Percentiles rank a stretch among this genome's conserved stretches.
phyloP scores from a whole-genome alignment of 208 protist genomes.

The Trypanosomatidae sp. region DNA sequence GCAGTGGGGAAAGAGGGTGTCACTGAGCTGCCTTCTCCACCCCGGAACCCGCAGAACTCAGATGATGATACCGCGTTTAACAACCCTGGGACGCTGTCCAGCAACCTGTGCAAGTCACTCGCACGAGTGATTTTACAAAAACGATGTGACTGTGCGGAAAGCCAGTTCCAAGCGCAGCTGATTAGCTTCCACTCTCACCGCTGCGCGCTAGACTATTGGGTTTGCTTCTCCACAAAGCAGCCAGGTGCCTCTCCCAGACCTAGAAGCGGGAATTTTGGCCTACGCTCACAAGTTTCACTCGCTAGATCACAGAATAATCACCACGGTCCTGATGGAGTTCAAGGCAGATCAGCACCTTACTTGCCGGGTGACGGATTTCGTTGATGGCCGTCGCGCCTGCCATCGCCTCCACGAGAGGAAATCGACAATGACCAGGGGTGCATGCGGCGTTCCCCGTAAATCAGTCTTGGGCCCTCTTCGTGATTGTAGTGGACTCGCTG shows the following conservation, averaged over 20 bases:
- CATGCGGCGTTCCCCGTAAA: background rate
- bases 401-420: background rate
- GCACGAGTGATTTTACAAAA: no score
- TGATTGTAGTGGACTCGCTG: background rate
- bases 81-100: no score
- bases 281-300: background rate
- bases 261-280: background rate
- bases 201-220: background rate
- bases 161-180: no score
- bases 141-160: no score
- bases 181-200: background rate
- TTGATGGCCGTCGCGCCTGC: background rate
- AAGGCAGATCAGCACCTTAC: background rate
- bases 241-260: background rate
- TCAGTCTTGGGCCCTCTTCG: background rate
- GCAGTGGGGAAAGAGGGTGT: no score
- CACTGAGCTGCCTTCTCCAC: no score
- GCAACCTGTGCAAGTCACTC: no score
- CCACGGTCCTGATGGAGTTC: background rate
- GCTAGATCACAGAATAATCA: background rate
- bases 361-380: background rate
- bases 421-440: background rate
- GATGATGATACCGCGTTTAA: no score
- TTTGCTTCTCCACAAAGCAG: background rate
- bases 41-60: no score